A percentile compares a stretch with the other conserved stretches of the same genome.
These are phyloP conservation scores for Pseudogymnoascus sp. DNA, from an alignment of 2,329 filamentous ascomycete genomes.

Conservation along the genomic window DNA sequence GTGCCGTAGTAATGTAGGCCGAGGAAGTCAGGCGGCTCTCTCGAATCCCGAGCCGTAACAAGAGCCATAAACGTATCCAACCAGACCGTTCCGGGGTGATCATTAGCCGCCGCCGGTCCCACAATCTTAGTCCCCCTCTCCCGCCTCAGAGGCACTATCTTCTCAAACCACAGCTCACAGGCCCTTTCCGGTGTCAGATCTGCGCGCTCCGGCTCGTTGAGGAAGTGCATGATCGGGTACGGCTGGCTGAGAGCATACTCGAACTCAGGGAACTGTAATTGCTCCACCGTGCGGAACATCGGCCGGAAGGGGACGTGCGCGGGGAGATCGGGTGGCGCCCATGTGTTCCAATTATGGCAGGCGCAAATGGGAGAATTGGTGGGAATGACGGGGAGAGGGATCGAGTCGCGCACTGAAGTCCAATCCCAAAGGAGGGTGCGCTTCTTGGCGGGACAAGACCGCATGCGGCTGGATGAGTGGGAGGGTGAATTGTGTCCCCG, in stretches of 20 bases:
- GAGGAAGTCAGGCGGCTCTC: slow-evolving; percentile 34
- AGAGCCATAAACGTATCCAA: slow-evolving; percentile 34
- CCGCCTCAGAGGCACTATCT: slow-evolving; percentile 31
- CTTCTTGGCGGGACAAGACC: slow-evolving; percentile 23
- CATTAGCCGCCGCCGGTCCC: slow-evolving; percentile 31
- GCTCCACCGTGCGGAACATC: slow-evolving; percentile 33
- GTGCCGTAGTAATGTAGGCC: slow-evolving; percentile 37
- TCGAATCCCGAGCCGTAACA: slow-evolving; percentile 26
- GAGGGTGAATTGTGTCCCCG: neutral
- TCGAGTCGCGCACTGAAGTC: slow-evolving; percentile 32
- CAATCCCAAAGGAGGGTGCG: slow-evolving; percentile 36
- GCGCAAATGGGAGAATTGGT: slow-evolving; percentile 29
- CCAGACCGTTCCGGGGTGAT: slow-evolving; percentile 33
- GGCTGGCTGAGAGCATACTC: slow-evolving; percentile 17
- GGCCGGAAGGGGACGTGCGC: slow-evolving; percentile 32
- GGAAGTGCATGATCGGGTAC: slow-evolving; percentile 33
- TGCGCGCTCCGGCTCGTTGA: slow-evolving; percentile 38
- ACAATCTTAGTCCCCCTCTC: slow-evolving; percentile 30
- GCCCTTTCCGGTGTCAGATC: slow-evolving; percentile 30
- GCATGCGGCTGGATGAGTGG: neutral
- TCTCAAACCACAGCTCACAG: slow-evolving; percentile 30
- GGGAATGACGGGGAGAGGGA: slow-evolving; percentile 30
- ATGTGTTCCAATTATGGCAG: slow-evolving; percentile 35
- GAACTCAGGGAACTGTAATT: slow-evolving; percentile 25
- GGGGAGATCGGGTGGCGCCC: slow-evolving; percentile 31